Conservation (phyloP, 2,329 filamentous ascomycete genomes). For the Stenocarpella maydis region DNA sequence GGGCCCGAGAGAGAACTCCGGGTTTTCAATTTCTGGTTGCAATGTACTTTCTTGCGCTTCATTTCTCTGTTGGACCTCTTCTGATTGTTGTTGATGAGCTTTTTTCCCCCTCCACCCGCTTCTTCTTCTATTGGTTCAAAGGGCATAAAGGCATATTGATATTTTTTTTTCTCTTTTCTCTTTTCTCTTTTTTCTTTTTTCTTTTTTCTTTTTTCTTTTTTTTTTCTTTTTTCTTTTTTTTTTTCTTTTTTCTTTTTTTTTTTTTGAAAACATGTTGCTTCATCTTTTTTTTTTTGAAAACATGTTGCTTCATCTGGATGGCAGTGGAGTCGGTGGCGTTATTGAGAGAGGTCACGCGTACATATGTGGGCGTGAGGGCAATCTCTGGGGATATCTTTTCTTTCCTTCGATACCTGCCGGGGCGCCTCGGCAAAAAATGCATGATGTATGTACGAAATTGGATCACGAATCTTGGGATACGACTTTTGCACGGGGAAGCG, state of each 20-base stretch:
- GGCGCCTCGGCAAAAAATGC: slow-evolving; percentile 8
- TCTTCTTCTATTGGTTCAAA: not conserved
- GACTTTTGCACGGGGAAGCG: not conserved
- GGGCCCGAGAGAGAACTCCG: too few species aligned
- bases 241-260: too few species aligned
- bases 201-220: not conserved
- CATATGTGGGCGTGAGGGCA: not conserved
- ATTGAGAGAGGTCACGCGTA: not conserved
- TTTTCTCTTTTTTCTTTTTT: not conserved
- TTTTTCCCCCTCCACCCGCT: not conserved
- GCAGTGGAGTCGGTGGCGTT: slow-evolving; percentile 21
- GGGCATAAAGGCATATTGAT: slow-evolving; percentile 14
- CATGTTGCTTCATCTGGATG: not conserved
- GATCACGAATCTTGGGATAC: slow-evolving; percentile 21
- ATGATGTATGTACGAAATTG: slow-evolving; percentile 26
- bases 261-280: not conserved
- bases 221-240: too few species aligned
- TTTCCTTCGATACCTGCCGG: slow-evolving; percentile 1
- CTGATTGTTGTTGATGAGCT: not conserved
- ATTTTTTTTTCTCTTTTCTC: not conserved
- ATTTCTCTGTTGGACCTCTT: not conserved
- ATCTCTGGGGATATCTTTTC: not conserved
- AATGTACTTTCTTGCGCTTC: not conserved
- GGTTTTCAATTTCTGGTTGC: not conserved
- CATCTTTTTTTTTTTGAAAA: not conserved